Percentiles rank a stretch among this genome's conserved stretches.
These are phyloP conservation scores for Kuraishia piskuri DNA, from an alignment of 805 yeast genomes.

Conservation along the genomic window DNA sequence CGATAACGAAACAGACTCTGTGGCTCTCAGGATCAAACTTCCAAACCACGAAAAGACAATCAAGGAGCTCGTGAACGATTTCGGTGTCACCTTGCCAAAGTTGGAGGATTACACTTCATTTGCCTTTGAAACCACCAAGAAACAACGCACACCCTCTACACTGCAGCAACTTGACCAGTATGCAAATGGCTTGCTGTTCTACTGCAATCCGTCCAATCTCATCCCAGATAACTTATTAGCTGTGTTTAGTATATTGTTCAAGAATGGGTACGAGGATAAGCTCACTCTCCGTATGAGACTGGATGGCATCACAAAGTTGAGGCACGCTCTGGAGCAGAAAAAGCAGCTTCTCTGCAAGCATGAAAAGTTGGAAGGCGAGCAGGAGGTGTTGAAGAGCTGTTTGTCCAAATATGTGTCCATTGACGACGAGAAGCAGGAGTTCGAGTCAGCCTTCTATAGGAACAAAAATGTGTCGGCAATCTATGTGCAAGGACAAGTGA, in stretches of 20 bases:
- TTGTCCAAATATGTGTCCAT: background rate
- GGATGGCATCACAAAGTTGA: slow-evolving; percentile 53
- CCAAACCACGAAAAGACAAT: slow-evolving; percentile 10
- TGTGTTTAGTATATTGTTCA: slow-evolving; percentile 46
- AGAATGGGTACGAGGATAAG: slow-evolving; percentile 34
- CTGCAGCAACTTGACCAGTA: slow-evolving; percentile 1
- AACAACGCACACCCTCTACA: background rate
- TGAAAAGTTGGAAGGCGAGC: slow-evolving; percentile 1
- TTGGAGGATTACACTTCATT: slow-evolving; percentile 20
- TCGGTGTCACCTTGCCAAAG: slow-evolving; percentile 17
- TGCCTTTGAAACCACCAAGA: slow-evolving; percentile 7
- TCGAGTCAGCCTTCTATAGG: background rate
- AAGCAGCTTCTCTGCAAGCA: slow-evolving; percentile 18
- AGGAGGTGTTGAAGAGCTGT: background rate
- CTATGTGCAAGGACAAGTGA: slow-evolving; percentile 33
- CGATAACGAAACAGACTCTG: slow-evolving; percentile 46
- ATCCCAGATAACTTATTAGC: slow-evolving; percentile 38
- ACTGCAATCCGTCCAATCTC: slow-evolving; percentile 7
- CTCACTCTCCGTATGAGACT: slow-evolving; percentile 43
- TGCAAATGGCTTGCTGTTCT: slow-evolving; percentile 2
- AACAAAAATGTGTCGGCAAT: slow-evolving; percentile 18
- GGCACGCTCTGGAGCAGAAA: slow-evolving; percentile 45
- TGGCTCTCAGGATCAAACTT: slow-evolving; percentile 54
- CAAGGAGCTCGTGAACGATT: slow-evolving; percentile 5
- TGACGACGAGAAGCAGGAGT: slow-evolving; percentile 1